phyloP scores from a whole-genome alignment of 805 yeast species.

The Pichia ethanolica region DNA sequence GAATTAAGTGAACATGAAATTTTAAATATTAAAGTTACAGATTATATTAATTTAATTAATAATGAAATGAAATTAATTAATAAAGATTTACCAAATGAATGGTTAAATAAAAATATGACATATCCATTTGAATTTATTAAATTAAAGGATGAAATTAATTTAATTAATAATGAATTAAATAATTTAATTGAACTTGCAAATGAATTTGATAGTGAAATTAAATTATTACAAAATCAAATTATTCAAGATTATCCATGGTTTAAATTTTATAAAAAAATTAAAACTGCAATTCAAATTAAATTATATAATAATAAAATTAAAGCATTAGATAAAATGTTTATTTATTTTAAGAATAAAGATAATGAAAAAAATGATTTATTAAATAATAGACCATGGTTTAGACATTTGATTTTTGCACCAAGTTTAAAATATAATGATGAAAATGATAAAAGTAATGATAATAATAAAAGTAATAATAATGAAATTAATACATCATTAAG shows the following conservation, averaged over 20 bases:
- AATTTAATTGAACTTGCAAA: constrained; percentile 9
- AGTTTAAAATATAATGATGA: constrained; percentile 13
- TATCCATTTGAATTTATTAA: constrained; percentile 6
- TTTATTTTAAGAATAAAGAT: constrained; percentile 20
- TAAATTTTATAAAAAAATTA: constrained; percentile 49
- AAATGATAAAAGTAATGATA: too few relatives aligned
- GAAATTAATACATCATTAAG: not conserved
- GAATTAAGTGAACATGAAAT: constrained; percentile 53
- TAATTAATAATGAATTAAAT: constrained; percentile 1
- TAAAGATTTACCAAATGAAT: constrained; percentile 21
- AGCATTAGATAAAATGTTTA: constrained; percentile 49
- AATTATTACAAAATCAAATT: constrained; percentile 41
- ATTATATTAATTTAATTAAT: constrained; percentile 40
- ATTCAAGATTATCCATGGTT: constrained; percentile 76
- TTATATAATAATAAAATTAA: constrained; percentile 44
- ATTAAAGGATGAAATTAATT: constrained; percentile 30
- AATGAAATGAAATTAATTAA: constrained; percentile 27
- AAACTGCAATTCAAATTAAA: constrained; percentile 49
- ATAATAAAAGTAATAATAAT: too few relatives aligned
- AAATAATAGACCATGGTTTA: constrained; percentile 45
- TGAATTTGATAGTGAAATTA: constrained; percentile 17
- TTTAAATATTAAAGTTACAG: constrained; percentile 37
- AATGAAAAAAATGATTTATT: not conserved
- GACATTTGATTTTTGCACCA: constrained; percentile 58
- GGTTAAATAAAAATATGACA: constrained; percentile 21